Base-by-base conservation (phyloP, 2,329 filamentous ascomycete species). In the Dactylellina cionopaga region DNA sequence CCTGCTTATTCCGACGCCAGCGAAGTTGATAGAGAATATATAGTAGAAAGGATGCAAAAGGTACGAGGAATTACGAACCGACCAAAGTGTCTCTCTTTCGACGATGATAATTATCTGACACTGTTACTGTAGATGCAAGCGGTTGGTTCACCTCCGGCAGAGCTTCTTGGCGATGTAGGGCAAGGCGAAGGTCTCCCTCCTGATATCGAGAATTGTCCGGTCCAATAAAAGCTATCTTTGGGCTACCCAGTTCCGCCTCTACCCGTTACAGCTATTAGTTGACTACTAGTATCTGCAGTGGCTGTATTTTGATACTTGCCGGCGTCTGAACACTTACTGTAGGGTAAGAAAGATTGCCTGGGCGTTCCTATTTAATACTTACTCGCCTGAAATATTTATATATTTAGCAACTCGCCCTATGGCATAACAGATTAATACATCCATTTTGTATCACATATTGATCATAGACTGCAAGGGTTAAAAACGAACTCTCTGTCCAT, bases 31-130 rank as follows among this genome's bases (percentile, higher is more conserved):
- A 85, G 93, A 74, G 92, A 96, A 79, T 97, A 92, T 80, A 95
- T 99, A 77, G 94, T 97, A 75, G 93, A 97, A 78, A 89, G 90
- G 79, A 99, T 99, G 95, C 94, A 98, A 81, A 94, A 94, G 88
- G 94, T 96, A 81, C 6, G 35, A 1, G 80, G 85, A 5, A n/a
- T n/a, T n/a, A n/a, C n/a, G 19, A 10, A 2, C 13, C 5, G 79
- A 9, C 19, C 46, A 56, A 56, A 27, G 46, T 5, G 15, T 11
- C 62, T 27, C 43, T 66, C 6, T 1, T 27, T 37, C 22, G 1
- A 17, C n/a, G 24, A 13, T 79, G 52, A 79, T 63, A 37, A 5
- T 35, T 47, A 24, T 65, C 51, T 68, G 59, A 74, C 27, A 3
- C 44, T n/a, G n/a, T 41, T 5, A 17, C 55, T 60, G 66, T 78